Evolutionary conservation across 2,329 filamentous ascomycete species (phyloP).

Genomic region (Fusarium heterosporum): DNA sequence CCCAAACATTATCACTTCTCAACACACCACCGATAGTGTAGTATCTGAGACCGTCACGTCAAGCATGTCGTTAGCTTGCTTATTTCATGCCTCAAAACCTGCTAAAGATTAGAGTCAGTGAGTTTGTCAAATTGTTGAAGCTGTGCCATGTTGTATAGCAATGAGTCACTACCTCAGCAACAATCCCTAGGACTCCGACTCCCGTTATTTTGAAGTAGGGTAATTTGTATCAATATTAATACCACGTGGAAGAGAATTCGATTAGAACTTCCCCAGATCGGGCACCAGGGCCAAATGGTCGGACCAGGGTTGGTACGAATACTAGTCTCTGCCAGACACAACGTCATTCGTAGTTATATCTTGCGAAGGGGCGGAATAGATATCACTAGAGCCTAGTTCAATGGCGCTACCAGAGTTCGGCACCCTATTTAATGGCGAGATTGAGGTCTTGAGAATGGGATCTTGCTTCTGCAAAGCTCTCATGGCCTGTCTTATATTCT

Average conservation of each 20-base stretch:
- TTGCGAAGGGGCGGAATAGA: background rate
- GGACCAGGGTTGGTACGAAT: slow-evolving; percentile 12
- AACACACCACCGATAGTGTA: no score
- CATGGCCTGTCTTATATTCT: slow-evolving; percentile 1
- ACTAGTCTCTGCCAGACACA: background rate
- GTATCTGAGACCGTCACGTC: no score
- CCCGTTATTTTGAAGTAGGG: no score
- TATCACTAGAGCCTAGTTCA: background rate
- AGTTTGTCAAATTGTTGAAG: no score
- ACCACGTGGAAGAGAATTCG: background rate
- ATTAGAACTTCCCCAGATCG: slow-evolving; percentile 6
- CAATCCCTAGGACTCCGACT: no score
- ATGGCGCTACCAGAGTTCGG: background rate
- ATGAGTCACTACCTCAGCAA: no score
- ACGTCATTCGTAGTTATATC: background rate
- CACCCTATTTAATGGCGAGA: background rate
- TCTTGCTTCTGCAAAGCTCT: background rate
- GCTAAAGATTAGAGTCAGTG: no score
- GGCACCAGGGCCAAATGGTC: slow-evolving; percentile 10
- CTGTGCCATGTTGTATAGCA: no score
- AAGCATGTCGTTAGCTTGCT: no score
- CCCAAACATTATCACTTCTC: no score
- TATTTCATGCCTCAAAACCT: no score
- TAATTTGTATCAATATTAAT: background rate
- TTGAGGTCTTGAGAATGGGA: fast-evolving